phyloP scores from a whole-genome alignment of 2,329 filamentous ascomycete species.

The Apiospora saccharicola region DNA sequence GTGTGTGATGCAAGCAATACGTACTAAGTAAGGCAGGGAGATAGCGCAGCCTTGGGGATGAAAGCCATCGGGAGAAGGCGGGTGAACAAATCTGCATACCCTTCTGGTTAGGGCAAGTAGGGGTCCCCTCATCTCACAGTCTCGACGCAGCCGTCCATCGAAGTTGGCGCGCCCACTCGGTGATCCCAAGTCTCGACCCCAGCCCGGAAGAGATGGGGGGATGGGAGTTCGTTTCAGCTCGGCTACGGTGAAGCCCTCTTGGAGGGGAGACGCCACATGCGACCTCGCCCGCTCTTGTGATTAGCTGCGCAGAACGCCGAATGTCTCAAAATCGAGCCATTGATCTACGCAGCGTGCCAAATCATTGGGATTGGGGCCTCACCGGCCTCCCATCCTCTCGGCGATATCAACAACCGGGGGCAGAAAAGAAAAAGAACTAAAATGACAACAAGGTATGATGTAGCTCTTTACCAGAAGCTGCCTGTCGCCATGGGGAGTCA shows the following conservation, averaged over 20 bases:
- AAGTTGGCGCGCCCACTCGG: not conserved
- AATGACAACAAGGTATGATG: too few relatives aligned
- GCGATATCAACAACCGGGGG: not conserved
- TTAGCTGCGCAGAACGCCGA: conserved; percentile 14
- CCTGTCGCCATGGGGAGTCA: not conserved
- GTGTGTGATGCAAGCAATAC: conserved; percentile 13
- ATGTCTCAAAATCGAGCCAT: not conserved
- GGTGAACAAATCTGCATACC: not conserved
- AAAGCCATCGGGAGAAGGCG: not conserved
- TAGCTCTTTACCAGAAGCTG: not conserved
- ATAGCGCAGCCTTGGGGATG: not conserved
- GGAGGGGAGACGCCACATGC: conserved; percentile 13
- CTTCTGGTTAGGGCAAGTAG: not conserved
- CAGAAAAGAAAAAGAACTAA: not conserved
- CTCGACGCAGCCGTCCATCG: not conserved
- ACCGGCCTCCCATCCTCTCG: not conserved
- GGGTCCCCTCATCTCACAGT: not conserved
- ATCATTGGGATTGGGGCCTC: not conserved
- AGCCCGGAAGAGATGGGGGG: not conserved
- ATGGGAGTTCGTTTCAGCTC: conserved; percentile 1
- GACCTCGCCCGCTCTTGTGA: not conserved
- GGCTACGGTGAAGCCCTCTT: not conserved
- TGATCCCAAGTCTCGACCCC: not conserved
- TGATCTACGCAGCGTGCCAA: not conserved
- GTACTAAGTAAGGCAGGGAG: not conserved